Evolutionary conservation across 2,329 filamentous ascomycete genomes (phyloP), one percentile per base, ranked within the genome.

Genomic region (Rachicladosporium sp.): DNA sequence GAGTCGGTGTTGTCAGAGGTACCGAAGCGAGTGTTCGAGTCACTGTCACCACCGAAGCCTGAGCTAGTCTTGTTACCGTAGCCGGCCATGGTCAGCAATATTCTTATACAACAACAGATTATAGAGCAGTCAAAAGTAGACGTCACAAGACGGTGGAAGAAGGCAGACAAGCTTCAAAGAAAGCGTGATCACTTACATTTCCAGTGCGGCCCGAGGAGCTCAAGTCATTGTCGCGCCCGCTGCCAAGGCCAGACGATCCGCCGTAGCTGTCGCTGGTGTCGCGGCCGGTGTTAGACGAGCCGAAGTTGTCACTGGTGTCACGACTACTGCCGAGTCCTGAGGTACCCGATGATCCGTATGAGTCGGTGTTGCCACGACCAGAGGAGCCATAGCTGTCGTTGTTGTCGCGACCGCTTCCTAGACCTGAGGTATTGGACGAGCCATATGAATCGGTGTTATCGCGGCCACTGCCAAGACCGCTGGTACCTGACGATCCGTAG

Each of bases 371-470:
- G 15, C 31, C 33, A 6, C 35, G 37, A 9, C 43, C 42, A 34
- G 42, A 44, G 11, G 37, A 35, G 10, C 43, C 49, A 30, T 47
- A 50, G 33, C 27, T 46, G 34, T 50, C 45, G 34, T 46, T 36
- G 36, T 33, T 31, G 21, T 33, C 31, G 33, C 21, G 32, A 35
- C 23, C 19, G 21, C 10, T 12, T 15, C 13, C 36, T 15, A 19
- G 12, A 13, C 36, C 33, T 23, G 10, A 10, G 9, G 15, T 27
- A 12, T 12, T 31, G 27, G 31, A 30, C 3, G 29, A 36, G 15
- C 32, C 38, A 6, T 34, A 13, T 12, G 38, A 31, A 23, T 35
- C 33, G 31, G 2, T 15, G 11, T 11, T 15, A 15, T 12, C n/a
- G 21, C 13, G 9, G 36, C 13, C 21, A 21, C 3, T 36, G 21